phyloP scores from a whole-genome alignment of 495 filamentous ascomycete genomes.

The Aspergillus biplanus region DNA sequence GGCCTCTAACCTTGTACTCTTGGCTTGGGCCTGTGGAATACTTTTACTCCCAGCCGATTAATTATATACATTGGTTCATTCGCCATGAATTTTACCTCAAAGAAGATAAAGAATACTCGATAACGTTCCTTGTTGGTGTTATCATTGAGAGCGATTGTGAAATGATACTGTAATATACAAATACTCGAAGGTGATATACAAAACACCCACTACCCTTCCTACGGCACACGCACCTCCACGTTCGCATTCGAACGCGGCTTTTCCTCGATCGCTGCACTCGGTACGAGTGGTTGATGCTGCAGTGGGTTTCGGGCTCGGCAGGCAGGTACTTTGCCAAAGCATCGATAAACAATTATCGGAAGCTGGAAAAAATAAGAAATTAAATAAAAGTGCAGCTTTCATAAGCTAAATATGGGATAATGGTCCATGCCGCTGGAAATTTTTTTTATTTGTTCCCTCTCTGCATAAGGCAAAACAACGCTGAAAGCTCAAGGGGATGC shows the following conservation, averaged over 20 bases:
- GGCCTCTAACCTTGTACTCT: too few relatives aligned
- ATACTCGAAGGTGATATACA: conserved; percentile 4
- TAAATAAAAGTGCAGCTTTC: too few relatives aligned
- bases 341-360: neutral
- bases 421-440: too few relatives aligned
- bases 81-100: neutral
- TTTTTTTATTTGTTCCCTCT: too few relatives aligned
- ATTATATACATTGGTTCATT: neutral
- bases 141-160: neutral
- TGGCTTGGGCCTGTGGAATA: too few relatives aligned
- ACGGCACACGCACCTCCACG: conserved; percentile 23
- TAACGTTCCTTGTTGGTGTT: neutral
- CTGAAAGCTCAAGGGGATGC: too few relatives aligned
- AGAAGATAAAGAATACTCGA: neutral
- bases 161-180: neutral
- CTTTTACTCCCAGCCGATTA: neutral
- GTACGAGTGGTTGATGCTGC: neutral
- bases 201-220: neutral
- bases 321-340: neutral
- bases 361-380: neutral
- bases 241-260: conserved; percentile 25
- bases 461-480: too few relatives aligned
- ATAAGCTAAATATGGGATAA: too few relatives aligned
- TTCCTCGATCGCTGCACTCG: conserved; percentile 22
- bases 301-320: conserved; percentile 6